Evolutionary conservation across 73 alveolate species (phyloP), one percentile per base, ranked within the genome.

Genomic region (Stentor coeruleus): DNA sequence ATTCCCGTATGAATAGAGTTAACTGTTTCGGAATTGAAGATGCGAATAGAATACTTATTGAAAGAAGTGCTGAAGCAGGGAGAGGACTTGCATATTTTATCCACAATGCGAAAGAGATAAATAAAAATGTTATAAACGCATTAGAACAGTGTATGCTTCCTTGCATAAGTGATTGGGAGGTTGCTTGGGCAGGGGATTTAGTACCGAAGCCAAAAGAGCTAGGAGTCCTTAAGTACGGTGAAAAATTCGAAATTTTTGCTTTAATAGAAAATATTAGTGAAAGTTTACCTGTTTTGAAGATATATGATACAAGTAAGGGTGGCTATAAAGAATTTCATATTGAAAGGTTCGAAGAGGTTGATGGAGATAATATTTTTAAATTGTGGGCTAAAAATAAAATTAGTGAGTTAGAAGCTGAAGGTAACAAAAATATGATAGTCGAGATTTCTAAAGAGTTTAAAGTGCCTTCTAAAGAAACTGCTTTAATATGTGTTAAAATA

Each of bases 21-120:
- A 86, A 88, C 72, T 38, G 91, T 11, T 40, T 91, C 35, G 97
- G 97, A 11, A 88, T 91, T 60, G 97, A 94, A 20, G 57, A 38
- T 38, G 91, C 89, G 38, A 66, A 79, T 59, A 39, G 75, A 20
- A 55, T 41, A 6, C 74, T 91, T 15, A 82, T 91, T 3, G 30
- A 75, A 28, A 82, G 58, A 74, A 35, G 60, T 33, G 94, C 97
- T 0, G 81, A 59, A 33, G 94, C 93, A 33, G 97, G 97, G 3
- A 81, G 88, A 57, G 97, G 97, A 1, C 58, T 59, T n/a, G 59
- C 86, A 15, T 59, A 83, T 40, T 81, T 88, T 59, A 89, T 91
- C 26, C 74, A 72, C 39, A 87, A 85, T 59, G 66, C 55, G 3
- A 81, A 82, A 42, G 91, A 88, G 35, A 59, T 91, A 14, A 55